Evolutionary conservation across 2,329 filamentous ascomycete genomes (phyloP).

Genomic region (Fusarium beomiforme): DNA sequence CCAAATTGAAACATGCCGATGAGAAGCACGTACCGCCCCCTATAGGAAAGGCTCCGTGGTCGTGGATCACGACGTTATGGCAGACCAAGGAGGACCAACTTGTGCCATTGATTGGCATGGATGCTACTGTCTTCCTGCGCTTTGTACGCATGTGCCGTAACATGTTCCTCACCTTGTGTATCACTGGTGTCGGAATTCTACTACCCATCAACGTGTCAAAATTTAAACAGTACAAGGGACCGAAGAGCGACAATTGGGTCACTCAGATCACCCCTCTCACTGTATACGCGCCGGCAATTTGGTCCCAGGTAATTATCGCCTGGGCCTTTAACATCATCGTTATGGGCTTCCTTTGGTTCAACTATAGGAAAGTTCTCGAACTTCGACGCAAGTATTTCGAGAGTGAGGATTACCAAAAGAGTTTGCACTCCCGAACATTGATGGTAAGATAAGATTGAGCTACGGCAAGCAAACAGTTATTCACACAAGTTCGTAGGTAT

Average conservation of each 20-base stretch:
- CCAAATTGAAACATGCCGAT: conserved; percentile 92
- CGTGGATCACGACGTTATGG: conserved; percentile 85
- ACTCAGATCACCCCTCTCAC: conserved; percentile 68
- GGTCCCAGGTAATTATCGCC: conserved; percentile 68
- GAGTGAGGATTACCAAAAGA: conserved; percentile 86
- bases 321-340: conserved; percentile 80
- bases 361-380: conserved; percentile 78
- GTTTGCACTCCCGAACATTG: conserved; percentile 78
- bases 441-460: conserved; percentile 60
- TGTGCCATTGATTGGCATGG: conserved; percentile 85
- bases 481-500: conserved; percentile 66
- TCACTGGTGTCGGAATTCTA: conserved; percentile 80
- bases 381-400: conserved; percentile 84
- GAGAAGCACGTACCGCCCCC: conserved; percentile 88
- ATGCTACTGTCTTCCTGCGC: conserved; percentile 89
- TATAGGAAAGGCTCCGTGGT: conserved; percentile 85
- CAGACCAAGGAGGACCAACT: conserved; percentile 80
- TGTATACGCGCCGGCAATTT: conserved; percentile 63
- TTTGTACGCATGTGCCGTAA: conserved; percentile 93
- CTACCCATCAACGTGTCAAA: conserved; percentile 80
- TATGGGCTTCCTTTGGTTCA: conserved; percentile 86
- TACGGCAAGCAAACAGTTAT: background rate
- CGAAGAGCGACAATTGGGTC: conserved; percentile 56
- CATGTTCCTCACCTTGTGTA: conserved; percentile 78
- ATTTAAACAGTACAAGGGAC: conserved; percentile 38